Evolutionary conservation across 2,329 filamentous ascomycete species (phyloP), one percentile per base, ranked within the genome.

Genomic region (Fusarium sp.): DNA sequence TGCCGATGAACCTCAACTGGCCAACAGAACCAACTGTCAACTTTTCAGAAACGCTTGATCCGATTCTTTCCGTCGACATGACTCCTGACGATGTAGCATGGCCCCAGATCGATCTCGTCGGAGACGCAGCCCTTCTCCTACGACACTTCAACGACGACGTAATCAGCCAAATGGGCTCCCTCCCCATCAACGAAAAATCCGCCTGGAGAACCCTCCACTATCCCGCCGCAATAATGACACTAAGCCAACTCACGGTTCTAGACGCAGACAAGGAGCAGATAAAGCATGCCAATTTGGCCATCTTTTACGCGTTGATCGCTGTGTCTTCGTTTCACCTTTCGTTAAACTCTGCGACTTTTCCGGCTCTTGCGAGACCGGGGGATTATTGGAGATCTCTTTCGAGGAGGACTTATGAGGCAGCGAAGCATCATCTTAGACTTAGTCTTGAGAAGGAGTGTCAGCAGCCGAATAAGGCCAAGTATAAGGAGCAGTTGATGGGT

Each of bases 81-180:
- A 40, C 34, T 1, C 20, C 40, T 3, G 54, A 63, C 7, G 60
- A 76, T 5, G 31, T 62, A 1, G 67, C 70, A 4, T 76, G 74
- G 70, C 74, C 74, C 0, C 66, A 76, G 27, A 27, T 76, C 4
- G 74, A 76, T 60, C 70, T 76, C 13, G 63, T 73, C 29, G 62
- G 57, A 2, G 74, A 76, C 4, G 74, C 74, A 7, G 62, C 74
- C 1, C 11, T 76, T 0, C 54, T 76, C 2, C 16, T 76, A 0
- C 68, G 66, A 5, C 74, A 76, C n/a, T 76, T 76, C 24, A 76
- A 76, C 45, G 62, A 76, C 62, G 69, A 76, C 2, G 74, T 76
- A 22, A 76, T 76, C 14, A 71, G 61, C 10, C 74, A 76, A 6
- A 76, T 76, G 74, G 74, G 74, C 0, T 76, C 74, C 11, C 42